phyloP scores from a whole-genome alignment of 371 early-diverging fungal species.

The Rhizopus microsporus region DNA sequence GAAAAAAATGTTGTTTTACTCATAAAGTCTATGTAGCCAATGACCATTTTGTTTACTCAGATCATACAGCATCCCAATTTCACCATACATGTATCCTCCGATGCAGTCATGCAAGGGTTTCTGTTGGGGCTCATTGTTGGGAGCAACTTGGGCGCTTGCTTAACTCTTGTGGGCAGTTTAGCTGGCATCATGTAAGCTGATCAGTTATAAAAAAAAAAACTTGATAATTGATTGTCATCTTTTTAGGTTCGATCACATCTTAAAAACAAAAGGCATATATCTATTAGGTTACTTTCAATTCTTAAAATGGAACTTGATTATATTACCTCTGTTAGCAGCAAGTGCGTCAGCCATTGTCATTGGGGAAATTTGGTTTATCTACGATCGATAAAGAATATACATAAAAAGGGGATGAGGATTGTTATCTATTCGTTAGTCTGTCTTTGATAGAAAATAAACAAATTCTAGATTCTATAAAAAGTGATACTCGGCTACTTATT shows the following conservation, averaged over 20 bases:
- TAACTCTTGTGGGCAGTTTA: conserved; percentile 72
- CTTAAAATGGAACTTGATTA: conserved; percentile 60
- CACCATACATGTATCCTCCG: conserved; percentile 26
- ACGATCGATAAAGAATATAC: conserved; percentile 13
- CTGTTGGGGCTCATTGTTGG: conserved; percentile 77
- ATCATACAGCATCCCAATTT: conserved; percentile 72
- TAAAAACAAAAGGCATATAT: conserved; percentile 57
- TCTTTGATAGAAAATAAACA: not conserved
- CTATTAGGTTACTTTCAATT: conserved; percentile 59
- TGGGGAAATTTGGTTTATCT: conserved; percentile 52
- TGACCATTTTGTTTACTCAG: conserved; percentile 80
- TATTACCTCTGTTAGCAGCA: conserved; percentile 59
- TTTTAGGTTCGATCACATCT: conserved; percentile 58
- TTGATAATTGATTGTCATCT: not conserved
- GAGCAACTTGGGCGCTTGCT: conserved; percentile 79
- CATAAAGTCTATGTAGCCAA: conserved; percentile 42
- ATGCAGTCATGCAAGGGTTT: conserved; percentile 55
- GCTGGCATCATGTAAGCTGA: conserved; percentile 77
- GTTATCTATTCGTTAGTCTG: no score
- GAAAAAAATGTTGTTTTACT: no score
- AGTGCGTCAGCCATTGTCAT: conserved; percentile 53
- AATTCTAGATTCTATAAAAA: not conserved
- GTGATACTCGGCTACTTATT: no score
- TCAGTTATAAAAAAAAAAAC: not conserved
- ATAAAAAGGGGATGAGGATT: not conserved